phyloP scores from a whole-genome alignment of 345 rosid genomes.

The Passiflora organensis region DNA sequence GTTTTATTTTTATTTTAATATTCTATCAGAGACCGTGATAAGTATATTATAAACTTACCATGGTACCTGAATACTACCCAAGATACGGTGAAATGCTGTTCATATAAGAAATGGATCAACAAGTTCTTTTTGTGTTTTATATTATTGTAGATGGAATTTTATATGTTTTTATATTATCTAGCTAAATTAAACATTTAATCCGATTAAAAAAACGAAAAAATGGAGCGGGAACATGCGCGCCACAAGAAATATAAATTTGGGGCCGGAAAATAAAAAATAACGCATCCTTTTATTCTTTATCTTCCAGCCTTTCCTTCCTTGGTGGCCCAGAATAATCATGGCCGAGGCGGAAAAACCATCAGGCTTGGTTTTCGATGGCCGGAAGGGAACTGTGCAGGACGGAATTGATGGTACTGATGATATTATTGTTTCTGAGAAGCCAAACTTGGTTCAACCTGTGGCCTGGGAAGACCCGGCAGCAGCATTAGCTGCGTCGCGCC shows the following conservation, averaged over 20 bases:
- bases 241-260: too few relatives aligned
- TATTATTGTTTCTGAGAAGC: background rate
- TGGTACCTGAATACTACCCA: background rate
- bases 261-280: too few relatives aligned
- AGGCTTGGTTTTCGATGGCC: background rate
- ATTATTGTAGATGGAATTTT: too few relatives aligned
- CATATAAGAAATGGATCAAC: too few relatives aligned
- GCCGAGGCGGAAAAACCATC: background rate
- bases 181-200: too few relatives aligned
- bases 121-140: too few relatives aligned
- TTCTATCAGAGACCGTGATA: background rate
- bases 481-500: slow-evolving; percentile 67
- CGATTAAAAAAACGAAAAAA: too few relatives aligned
- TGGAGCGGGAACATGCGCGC: too few relatives aligned
- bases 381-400: slow-evolving; percentile 8
- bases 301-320: too few relatives aligned
- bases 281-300: too few relatives aligned
- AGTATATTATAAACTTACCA: background rate
- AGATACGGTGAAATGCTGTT: background rate
- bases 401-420: background rate
- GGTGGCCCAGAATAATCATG: too few relatives aligned
- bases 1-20: background rate
- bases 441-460: background rate
- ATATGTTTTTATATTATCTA: too few relatives aligned
- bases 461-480: slow-evolving; percentile 58